phyloP scores from a whole-genome alignment of 2,329 filamentous ascomycete genomes.

The Septoria linicola region DNA sequence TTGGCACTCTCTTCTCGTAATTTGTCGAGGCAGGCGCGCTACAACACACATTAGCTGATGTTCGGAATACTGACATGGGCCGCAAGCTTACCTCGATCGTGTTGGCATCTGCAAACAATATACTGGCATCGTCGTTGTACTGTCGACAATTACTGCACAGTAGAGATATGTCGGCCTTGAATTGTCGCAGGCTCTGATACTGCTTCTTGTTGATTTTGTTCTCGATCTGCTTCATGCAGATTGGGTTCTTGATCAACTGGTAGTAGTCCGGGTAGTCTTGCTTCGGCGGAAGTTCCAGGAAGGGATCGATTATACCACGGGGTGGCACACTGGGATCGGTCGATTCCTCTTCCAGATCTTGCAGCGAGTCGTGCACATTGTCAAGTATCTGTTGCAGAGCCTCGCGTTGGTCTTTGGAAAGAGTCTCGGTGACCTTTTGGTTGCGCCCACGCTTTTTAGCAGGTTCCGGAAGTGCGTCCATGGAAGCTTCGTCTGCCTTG shows the following conservation, averaged over 20 bases:
- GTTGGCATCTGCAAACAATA: conserved; percentile 89
- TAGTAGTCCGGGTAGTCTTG: conserved; percentile 94
- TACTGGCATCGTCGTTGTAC: conserved; percentile 94
- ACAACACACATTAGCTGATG: conserved; percentile 14
- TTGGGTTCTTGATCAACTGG: conserved; percentile 83
- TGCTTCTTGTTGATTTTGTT: conserved; percentile 95
- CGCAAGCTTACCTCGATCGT: conserved; percentile 74
- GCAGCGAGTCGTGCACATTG: conserved; percentile 73
- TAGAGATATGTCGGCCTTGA: conserved; percentile 77
- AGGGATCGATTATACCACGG: conserved; percentile 87
- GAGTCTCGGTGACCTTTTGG: conserved; percentile 63
- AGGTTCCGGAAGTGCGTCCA: conserved; percentile 70
- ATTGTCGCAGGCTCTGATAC: conserved; percentile 76
- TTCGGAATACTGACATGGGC: background rate
- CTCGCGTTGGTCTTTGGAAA: conserved; percentile 68
- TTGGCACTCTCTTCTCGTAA: conserved; percentile 55
- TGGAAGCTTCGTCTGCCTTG: conserved; percentile 70
- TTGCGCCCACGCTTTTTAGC: conserved; percentile 73
- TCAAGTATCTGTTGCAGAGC: conserved; percentile 78
- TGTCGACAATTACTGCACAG: conserved; percentile 89
- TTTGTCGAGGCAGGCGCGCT: conserved; percentile 49
- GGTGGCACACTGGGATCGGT: conserved; percentile 56
- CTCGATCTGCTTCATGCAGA: conserved; percentile 93
- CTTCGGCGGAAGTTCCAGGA: conserved; percentile 86
- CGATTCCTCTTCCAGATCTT: conserved; percentile 79